phyloP scores from a whole-genome alignment of 108 stramenopile species.

The Skeletonema menzelii region DNA sequence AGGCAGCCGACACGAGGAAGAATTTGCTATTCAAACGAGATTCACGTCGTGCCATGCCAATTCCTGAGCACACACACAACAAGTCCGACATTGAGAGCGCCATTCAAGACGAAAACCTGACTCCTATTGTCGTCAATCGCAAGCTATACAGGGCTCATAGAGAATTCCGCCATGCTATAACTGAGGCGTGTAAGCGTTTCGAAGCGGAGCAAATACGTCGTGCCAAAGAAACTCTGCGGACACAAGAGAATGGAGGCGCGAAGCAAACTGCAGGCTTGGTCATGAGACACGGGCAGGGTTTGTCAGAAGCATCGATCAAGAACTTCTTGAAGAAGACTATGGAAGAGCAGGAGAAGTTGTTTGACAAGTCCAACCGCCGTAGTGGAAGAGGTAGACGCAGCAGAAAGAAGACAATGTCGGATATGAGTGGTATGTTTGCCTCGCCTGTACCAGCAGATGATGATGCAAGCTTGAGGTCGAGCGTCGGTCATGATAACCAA shows the following conservation, averaged over 20 bases:
- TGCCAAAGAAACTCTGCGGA: conserved; percentile 62
- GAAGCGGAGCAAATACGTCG: conserved; percentile 79
- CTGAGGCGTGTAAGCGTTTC: conserved; percentile 85
- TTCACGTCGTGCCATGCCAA: conserved; percentile 61
- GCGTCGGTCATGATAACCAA: neutral
- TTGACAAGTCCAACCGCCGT: conserved; percentile 72
- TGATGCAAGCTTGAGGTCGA: neutral
- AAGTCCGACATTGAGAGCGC: conserved; percentile 35
- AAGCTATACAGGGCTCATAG: conserved; percentile 77
- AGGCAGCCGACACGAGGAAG: conserved; percentile 16
- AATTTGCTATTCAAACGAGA: conserved; percentile 45
- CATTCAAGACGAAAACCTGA: conserved; percentile 50
- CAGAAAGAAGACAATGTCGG: conserved; percentile 81
- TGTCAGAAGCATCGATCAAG: conserved; percentile 70
- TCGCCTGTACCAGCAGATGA: conserved; percentile 13
- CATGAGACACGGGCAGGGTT: conserved; percentile 76
- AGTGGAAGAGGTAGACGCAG: conserved; percentile 73
- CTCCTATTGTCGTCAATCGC: conserved; percentile 70
- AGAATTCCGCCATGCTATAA: conserved; percentile 79
- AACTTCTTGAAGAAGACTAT: conserved; percentile 59
- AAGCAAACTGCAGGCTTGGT: conserved; percentile 73
- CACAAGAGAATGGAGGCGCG: conserved; percentile 42
- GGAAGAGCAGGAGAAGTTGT: conserved; percentile 58
- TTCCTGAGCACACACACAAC: conserved; percentile 67
- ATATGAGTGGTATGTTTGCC: conserved; percentile 74